phyloP scores from a whole-genome alignment of 1,284 basidiomycete genomes.

The Moesziomyces parantarcticus region DNA sequence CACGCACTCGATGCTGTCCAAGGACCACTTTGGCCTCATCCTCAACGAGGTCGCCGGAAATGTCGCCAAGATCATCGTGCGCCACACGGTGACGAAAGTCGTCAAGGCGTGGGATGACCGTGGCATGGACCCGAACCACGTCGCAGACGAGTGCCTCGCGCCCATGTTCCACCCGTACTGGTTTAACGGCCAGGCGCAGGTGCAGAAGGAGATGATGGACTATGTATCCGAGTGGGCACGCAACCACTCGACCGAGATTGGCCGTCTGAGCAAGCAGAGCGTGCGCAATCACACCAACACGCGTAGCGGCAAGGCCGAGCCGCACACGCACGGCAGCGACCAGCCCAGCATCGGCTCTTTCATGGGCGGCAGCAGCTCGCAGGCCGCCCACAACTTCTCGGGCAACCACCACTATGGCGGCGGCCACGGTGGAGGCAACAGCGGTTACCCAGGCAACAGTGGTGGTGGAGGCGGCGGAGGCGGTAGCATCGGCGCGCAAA shows the following conservation, averaged over 20 bases:
- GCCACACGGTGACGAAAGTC: slow-evolving; percentile 75
- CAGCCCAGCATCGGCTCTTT: slow-evolving; percentile 45
- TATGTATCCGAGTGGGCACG: slow-evolving; percentile 58
- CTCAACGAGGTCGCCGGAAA: slow-evolving; percentile 68
- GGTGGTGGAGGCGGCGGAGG: slow-evolving; percentile 27
- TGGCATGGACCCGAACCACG: slow-evolving; percentile 30
- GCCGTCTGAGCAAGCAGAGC: slow-evolving; percentile 46
- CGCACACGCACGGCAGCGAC: slow-evolving; percentile 54
- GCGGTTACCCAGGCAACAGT: slow-evolving; percentile 1
- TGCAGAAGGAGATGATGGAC: slow-evolving; percentile 62
- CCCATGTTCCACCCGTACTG: slow-evolving; percentile 63
- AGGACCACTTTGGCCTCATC: slow-evolving; percentile 68
- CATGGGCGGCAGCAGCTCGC: slow-evolving; percentile 45
- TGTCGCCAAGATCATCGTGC: slow-evolving; percentile 70
- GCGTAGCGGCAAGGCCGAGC: slow-evolving; percentile 57
- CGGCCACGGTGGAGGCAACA: background rate
- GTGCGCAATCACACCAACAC: slow-evolving; percentile 61
- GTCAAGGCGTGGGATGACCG: slow-evolving; percentile 80
- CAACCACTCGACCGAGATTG: slow-evolving; percentile 48
- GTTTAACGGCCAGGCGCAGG: slow-evolving; percentile 42
- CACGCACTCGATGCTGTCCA: slow-evolving; percentile 62
- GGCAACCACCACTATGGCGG: slow-evolving; percentile 19
- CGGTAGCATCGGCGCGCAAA: slow-evolving; percentile 34
- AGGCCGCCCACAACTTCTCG: slow-evolving; percentile 43
- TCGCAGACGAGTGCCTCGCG: slow-evolving; percentile 60